A percentile compares a stretch with the other conserved stretches of the same genome.
Evolutionary conservation across 1,284 basidiomycete genomes (phyloP).

Genomic region (Porogramme epimiltina): DNA sequence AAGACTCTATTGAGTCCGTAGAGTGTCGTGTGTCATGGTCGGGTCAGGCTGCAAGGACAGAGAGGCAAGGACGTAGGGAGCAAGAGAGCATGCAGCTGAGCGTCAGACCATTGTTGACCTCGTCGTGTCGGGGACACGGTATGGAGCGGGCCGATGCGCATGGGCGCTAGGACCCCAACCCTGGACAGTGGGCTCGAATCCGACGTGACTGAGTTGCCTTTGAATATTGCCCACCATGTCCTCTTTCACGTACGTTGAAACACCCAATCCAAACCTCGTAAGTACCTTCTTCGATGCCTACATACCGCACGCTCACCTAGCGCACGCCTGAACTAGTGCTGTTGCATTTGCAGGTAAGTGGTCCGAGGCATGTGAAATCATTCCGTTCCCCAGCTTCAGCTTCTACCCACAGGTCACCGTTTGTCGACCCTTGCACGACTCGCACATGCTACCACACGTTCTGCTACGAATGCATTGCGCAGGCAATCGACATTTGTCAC

Average conservation of each 20-base stretch:
- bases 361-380: constrained; percentile 5
- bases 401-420: constrained; percentile 61
- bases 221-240: constrained; percentile 7
- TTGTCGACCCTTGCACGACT: constrained; percentile 73
- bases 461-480: constrained; percentile 74
- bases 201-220: no score
- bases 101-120: no score
- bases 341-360: constrained; percentile 78
- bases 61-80: no score
- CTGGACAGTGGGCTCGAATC: no score
- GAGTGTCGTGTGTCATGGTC: no score
- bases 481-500: constrained; percentile 60
- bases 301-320: background rate
- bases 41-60: no score
- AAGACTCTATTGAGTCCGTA: no score
- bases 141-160: no score
- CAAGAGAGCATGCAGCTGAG: no score
- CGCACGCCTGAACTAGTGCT: constrained; percentile 50
- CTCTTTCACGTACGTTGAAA: constrained; percentile 49
- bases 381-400: background rate
- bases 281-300: constrained; percentile 14
- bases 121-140: no score
- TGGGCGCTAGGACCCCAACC: no score
- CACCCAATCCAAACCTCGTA: constrained; percentile 62
- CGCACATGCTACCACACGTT: constrained; percentile 83